Base-by-base conservation (phyloP, 352 stramenopile species). In the Pythium monospermum region DNA sequence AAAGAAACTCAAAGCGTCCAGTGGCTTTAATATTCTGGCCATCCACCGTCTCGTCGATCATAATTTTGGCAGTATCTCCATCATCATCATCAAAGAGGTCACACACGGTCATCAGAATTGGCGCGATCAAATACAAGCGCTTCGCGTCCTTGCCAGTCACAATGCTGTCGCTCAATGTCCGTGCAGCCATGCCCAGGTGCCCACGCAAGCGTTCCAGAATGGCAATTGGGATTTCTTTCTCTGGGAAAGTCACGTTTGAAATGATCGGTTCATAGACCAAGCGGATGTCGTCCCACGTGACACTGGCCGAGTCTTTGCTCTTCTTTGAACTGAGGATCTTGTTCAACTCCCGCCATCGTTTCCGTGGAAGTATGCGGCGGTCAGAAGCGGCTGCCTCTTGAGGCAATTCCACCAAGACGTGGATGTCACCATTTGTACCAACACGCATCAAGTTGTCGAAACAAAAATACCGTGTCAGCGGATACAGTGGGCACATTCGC, bases 1-100 rank as follows among this genome's bases (percentile, higher is more conserved):
- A 41, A 23, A 70, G 41, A 25, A 70, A 70, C 47, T 70, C 57
- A 49, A 70, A 66, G 46, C 43, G 42, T 28, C 57, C 61, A 46
- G 63, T 19, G 35, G 51, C 61, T 43, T 66, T 47, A 13, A 70
- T 45, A 47, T 28, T 37, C 2, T 58, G 59, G 43, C 59, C 59
- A 31, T 48, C 54, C 42, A 51, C 39, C 7, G 5, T 46, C 21
- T 46, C n/a, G 25, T 46, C 39, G 39, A 46, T 22, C 18, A 46
- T n/a, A 26, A 46, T n/a, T 16, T n/a, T n/a, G n/a, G n/a, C n/a
- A n/a, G n/a, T n/a, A n/a, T n/a, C n/a, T n/a, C 21, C 18, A 28
- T 30, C 39, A 30, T 46, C 39, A 8, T n/a, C 36, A 15, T 26
- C 10, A 26, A 46, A 46, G 10, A 30, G 22, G 5, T 6, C 7